Base-by-base conservation (phyloP, 345 rosid species). In the Salix caprea region DNA sequence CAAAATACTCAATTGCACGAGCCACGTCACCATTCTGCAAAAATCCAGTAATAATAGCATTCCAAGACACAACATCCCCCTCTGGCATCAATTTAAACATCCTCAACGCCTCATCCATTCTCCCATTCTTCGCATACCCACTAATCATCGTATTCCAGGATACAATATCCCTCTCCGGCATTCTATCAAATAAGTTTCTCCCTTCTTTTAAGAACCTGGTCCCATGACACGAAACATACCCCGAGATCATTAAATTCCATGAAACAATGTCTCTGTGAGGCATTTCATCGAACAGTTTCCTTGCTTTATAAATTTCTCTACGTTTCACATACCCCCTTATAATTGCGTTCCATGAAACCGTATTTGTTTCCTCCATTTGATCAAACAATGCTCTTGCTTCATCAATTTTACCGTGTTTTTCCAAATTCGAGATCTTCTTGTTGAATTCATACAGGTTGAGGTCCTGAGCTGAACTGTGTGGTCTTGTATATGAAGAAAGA, bases 91-190 rank as follows among this genome's bases (percentile, higher is more conserved):
- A 26, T 56, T 80, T 70, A 73, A 92, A 91, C 1, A 91, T 77
- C 79, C 58, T 26, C 61, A 83, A 18, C 0, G 91, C 97, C 82
- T 89, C 92, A 39, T 78, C 81, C 80, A 88, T 82, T 85, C 56
- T 86, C 71, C 91, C 87, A 56, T 77, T 84, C 86, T 87, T 92
- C 0, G 88, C 90, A n/a, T 88, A 89, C 73, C 94, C 94, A 74
- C 90, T 89, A 75, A 92, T 87, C 90, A 92, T 88, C 7, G 92
- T 92, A 69, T 92, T 92, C 93, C 93, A 92, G 7, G 96, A 80
- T 72, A 89, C 81, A 70, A 44, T 44, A 60, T 79, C 91, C 81
- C 92, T 83, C 83, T 73, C 76, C n/a, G 88, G 86, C 93, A 90
- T 92, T 76, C 60, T 67, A 75, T 92, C 94, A 80, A 92, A 92